phyloP scores from a whole-genome alignment of 164 flowering plant genomes.

The Cinnamomum micranthum region DNA sequence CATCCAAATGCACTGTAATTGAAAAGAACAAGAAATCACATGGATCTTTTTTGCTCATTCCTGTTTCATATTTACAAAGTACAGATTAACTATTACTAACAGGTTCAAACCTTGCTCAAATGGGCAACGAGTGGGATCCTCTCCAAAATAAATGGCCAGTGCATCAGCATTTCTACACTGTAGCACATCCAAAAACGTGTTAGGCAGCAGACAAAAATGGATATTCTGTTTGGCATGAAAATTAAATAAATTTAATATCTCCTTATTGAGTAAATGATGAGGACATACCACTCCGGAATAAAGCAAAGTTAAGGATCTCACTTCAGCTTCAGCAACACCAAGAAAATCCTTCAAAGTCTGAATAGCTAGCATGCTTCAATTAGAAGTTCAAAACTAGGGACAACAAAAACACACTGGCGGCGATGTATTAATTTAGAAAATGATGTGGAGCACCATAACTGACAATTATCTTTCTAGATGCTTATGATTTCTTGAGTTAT shows the following conservation, averaged over 20 bases:
- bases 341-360: slow-evolving; percentile 86
- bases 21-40: background rate
- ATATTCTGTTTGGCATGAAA: background rate
- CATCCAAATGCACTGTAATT: background rate
- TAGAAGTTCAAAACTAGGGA: background rate
- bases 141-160: slow-evolving; percentile 85
- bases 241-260: background rate
- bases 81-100: background rate
- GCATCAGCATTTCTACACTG: slow-evolving; percentile 97
- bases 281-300: slow-evolving; percentile 83
- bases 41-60: background rate
- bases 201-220: background rate
- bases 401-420: background rate
- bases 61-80: background rate
- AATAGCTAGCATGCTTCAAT: background rate
- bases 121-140: slow-evolving; percentile 89
- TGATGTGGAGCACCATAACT: background rate
- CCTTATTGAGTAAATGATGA: background rate
- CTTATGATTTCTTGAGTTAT: too few species aligned
- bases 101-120: slow-evolving; percentile 83
- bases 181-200: slow-evolving; percentile 4
- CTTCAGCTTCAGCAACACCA: slow-evolving; percentile 79
- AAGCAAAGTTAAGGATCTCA: slow-evolving; percentile 73
- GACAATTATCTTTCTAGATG: too few species aligned
- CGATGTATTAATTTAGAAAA: background rate